These are phyloP conservation scores for Morella rubra DNA, from an alignment of 306 rosid species.

Conservation along the genomic window DNA sequence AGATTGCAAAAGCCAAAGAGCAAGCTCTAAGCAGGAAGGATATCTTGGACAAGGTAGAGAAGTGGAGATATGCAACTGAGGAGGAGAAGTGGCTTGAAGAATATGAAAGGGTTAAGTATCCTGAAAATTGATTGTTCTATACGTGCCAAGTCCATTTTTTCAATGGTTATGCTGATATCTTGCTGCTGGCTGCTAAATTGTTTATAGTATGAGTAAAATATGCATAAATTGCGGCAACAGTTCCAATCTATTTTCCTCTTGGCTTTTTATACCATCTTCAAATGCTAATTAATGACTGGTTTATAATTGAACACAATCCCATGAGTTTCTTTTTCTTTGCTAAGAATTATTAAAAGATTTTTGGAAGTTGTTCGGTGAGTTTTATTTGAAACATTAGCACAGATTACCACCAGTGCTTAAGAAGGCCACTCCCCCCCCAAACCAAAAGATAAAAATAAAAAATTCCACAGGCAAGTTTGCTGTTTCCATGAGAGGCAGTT, in stretches of 20 bases:
- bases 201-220: neutral
- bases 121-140: conserved; percentile 1
- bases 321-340: neutral
- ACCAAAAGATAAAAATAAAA: no score
- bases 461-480: no score
- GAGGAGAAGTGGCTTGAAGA: conserved; percentile 98
- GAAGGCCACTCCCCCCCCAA: neutral
- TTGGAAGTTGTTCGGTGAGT: neutral
- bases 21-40: conserved; percentile 88
- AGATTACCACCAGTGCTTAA: neutral
- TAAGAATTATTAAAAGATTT: neutral
- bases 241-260: neutral
- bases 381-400: neutral
- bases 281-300: neutral
- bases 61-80: conserved; percentile 78
- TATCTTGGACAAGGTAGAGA: conserved; percentile 84
- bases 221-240: neutral
- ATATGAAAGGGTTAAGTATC: conserved; percentile 73
- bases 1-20: conserved; percentile 74
- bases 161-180: neutral
- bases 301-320: neutral
- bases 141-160: neutral
- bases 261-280: neutral
- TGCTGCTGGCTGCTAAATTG: neutral
- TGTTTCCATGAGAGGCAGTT: no score